These are phyloP conservation scores for Colletotrichum theobromicola DNA, from an alignment of 2,329 filamentous ascomycete genomes.

Conservation along the genomic window DNA sequence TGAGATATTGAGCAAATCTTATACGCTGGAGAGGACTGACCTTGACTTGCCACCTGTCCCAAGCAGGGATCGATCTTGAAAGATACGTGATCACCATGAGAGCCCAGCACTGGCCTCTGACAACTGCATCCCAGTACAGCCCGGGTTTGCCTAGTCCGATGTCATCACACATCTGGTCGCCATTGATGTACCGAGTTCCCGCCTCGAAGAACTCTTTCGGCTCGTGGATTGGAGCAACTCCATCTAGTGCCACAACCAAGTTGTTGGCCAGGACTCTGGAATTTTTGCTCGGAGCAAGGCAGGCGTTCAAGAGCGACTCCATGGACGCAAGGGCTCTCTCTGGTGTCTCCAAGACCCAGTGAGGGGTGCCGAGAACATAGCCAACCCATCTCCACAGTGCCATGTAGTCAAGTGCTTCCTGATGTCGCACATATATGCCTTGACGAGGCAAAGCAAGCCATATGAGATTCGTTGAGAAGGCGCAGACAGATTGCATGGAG, in stretches of 20 bases:
- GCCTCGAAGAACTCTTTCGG: neutral
- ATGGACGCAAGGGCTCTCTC: neutral
- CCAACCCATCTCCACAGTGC: conserved; percentile 10
- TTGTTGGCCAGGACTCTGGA: neutral
- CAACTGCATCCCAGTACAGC: neutral
- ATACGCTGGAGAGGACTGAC: neutral
- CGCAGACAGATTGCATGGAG: conserved; percentile 18
- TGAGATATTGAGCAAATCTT: accelerated
- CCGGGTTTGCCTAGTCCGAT: neutral
- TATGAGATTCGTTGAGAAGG: neutral
- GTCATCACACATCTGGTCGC: neutral
- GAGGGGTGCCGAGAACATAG: neutral
- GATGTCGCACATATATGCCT: conserved; percentile 3
- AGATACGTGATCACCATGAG: neutral
- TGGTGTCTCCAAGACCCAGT: neutral
- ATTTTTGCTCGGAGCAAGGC: neutral
- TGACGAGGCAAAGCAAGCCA: conserved; percentile 6
- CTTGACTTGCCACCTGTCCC: neutral
- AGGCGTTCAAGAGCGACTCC: neutral
- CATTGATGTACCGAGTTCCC: neutral
- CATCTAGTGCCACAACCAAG: neutral
- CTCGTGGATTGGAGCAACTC: neutral
- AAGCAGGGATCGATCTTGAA: neutral
- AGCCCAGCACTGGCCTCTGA: neutral
- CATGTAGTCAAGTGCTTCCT: conserved; percentile 9